These are phyloP conservation scores for Dissoconium aciculare DNA, from an alignment of 2,329 filamentous ascomycete genomes.

Conservation along the genomic window DNA sequence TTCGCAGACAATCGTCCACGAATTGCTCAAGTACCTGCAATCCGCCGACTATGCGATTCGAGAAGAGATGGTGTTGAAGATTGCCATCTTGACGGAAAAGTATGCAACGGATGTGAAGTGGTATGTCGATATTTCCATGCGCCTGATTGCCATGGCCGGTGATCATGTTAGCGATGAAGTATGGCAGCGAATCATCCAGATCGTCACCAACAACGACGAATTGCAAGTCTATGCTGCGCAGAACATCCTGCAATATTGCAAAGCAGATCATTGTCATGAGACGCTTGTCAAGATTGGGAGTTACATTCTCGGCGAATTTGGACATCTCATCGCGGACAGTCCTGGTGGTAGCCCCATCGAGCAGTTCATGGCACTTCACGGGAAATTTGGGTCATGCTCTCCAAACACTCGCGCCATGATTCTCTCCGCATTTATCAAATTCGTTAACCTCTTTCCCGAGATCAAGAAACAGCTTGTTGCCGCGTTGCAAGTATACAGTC, in stretches of 20 bases:
- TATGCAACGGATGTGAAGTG: slow-evolving; percentile 97
- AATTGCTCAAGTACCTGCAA: slow-evolving; percentile 85
- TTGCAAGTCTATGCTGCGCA: slow-evolving; percentile 92
- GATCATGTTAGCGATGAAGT: slow-evolving; percentile 98
- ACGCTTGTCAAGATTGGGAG: slow-evolving; percentile 95
- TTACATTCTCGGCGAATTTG: slow-evolving; percentile 92
- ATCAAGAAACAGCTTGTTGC: slow-evolving; percentile 90
- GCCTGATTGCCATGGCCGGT: slow-evolving; percentile 88
- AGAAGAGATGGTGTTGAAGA: slow-evolving; percentile 98
- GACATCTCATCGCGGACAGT: slow-evolving; percentile 87
- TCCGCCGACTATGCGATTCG: slow-evolving; percentile 95
- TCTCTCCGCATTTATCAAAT: slow-evolving; percentile 90
- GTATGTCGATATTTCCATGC: slow-evolving; percentile 96
- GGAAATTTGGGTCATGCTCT: slow-evolving; percentile 77
- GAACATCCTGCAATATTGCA: slow-evolving; percentile 82
- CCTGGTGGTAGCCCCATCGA: slow-evolving; percentile 89
- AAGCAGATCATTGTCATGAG: slow-evolving; percentile 86
- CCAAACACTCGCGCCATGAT: slow-evolving; percentile 86
- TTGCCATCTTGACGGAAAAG: slow-evolving; percentile 94
- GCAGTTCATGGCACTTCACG: slow-evolving; percentile 83
- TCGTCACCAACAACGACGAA: slow-evolving; percentile 98
- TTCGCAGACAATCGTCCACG: slow-evolving; percentile 79
- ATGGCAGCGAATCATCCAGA: slow-evolving; percentile 97
- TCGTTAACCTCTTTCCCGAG: slow-evolving; percentile 93
- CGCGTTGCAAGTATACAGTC: slow-evolving; percentile 82